A percentile compares a stretch with the other conserved stretches of the same genome.
Conservation (phyloP, 768 basidiomycete genomes). For the Trametes cubensis region DNA sequence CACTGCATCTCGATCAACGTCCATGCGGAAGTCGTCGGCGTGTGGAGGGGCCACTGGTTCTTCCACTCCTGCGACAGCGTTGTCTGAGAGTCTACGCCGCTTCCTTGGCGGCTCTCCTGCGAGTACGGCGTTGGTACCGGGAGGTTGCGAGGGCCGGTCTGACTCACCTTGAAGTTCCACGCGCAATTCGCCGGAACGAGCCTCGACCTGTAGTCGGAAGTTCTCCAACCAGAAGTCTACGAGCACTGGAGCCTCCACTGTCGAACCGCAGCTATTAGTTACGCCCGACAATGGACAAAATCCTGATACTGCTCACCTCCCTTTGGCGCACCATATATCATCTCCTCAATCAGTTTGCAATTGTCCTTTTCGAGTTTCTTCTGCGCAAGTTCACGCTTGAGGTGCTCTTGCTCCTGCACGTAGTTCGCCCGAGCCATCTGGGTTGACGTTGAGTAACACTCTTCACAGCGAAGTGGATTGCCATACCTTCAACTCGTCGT, state of each 20-base stretch:
- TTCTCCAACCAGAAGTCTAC: constrained; percentile 75
- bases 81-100: constrained; percentile 45
- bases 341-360: constrained; percentile 55
- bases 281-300: neutral
- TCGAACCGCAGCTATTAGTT: neutral
- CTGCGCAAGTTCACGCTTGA: constrained; percentile 52
- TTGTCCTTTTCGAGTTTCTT: constrained; percentile 62
- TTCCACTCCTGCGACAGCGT: constrained; percentile 5
- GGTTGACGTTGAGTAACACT: neutral
- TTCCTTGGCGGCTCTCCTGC: constrained; percentile 51
- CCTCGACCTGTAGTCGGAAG: constrained; percentile 70
- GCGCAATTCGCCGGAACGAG: constrained; percentile 50
- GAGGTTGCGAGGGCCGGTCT: no score
- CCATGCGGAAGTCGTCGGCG: constrained; percentile 9
- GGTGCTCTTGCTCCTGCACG: constrained; percentile 56
- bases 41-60: neutral
- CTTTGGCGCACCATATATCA: constrained; percentile 68
- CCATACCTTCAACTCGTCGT: constrained; percentile 75
- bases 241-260: constrained; percentile 69
- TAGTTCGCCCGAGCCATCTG: constrained; percentile 70
- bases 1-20: constrained; percentile 32
- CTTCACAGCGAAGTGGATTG: neutral
- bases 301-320: constrained; percentile 51
- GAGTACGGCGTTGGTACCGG: no score
- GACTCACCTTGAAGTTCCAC: constrained; percentile 42